These are phyloP conservation scores for Cucumis sativus DNA, from an alignment of 306 rosid genomes.

Conservation along the genomic window Cucumber_9930_V3 NC_026657.2:29006001-29006500, in stretches of 20 bases:
- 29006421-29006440: too few species aligned
- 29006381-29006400: too few species aligned
- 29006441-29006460: too few species aligned
- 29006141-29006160: not conserved
- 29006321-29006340: too few species aligned
- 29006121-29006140: not conserved
- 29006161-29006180: not conserved
- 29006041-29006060: not conserved
- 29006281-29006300: too few species aligned
- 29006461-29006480: too few species aligned
- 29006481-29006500: too few species aligned
- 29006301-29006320: too few species aligned
- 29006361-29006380: too few species aligned
- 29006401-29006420: too few species aligned
- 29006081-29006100: not conserved
- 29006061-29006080: not conserved
- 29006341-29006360: too few species aligned
- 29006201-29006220: not conserved
- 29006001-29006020: not conserved
- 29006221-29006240: not conserved
- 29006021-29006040: not conserved
- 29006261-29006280: too few species aligned
- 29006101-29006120: not conserved
- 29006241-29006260: not conserved
- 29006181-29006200: not conserved